These are phyloP conservation scores for Hymenoscyphus fraxineus DNA, from an alignment of 2,329 filamentous ascomycete species.

Conservation along the genomic window DNA sequence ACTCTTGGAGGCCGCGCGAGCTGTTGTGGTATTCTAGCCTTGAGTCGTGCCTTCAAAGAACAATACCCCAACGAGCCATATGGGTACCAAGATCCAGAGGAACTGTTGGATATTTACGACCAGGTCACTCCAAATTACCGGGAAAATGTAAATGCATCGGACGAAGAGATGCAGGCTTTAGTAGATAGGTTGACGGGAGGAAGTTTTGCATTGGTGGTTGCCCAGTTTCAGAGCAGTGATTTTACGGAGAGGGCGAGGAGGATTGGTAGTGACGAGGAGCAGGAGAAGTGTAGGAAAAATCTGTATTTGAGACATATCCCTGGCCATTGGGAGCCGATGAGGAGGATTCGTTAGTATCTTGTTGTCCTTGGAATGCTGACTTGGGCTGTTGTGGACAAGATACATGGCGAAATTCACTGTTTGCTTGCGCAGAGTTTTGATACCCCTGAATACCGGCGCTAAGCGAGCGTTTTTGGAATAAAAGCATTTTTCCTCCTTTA, in stretches of 20 bases:
- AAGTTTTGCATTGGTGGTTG: not conserved
- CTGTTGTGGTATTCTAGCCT: not conserved
- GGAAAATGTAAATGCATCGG: not conserved
- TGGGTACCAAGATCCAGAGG: not conserved
- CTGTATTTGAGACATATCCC: slow-evolving; percentile 3
- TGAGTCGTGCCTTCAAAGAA: not conserved
- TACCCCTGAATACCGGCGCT: not conserved
- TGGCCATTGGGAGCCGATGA: slow-evolving; percentile 4
- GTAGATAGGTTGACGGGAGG: not conserved
- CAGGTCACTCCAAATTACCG: not conserved
- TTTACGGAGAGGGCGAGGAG: not conserved
- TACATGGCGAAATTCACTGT: not conserved
- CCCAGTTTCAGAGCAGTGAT: not conserved
- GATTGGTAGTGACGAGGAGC: not conserved
- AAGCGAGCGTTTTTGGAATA: not conserved
- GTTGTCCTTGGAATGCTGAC: too few species aligned
- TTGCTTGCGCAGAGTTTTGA: not conserved
- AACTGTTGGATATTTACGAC: not conserved
- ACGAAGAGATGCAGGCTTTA: slow-evolving; percentile 4
- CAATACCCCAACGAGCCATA: slow-evolving; percentile 1
- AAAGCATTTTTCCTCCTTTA: not conserved
- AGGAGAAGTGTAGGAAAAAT: not conserved
- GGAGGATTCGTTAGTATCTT: not conserved
- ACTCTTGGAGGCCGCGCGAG: not conserved
- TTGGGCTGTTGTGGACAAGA: not conserved